Evolutionary conservation across 2,329 filamentous ascomycete species (phyloP), one percentile per base, ranked within the genome.

Genomic region (Alternaria sp.): DNA sequence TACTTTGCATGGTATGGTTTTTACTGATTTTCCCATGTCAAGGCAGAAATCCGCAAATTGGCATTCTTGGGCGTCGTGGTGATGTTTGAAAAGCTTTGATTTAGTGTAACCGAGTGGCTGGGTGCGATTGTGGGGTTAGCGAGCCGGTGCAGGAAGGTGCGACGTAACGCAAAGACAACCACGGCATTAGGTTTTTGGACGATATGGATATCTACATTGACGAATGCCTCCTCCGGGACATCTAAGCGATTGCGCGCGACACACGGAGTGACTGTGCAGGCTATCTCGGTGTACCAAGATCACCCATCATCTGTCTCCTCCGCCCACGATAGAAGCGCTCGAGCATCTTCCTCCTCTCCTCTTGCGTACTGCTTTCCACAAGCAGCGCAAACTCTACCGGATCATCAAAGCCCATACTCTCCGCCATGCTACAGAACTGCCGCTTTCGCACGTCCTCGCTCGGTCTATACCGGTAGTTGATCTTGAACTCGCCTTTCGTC

Each of bases 401-500:
- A 75, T 88, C 90, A 1, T 85, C 83, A 75, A 93, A 97, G 1
- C 92, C 93, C 77, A 93, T 92, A 58, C 88, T 88, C 72, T 85
- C 86, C 1, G 93, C 93, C 92, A 98, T 97, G 25, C 90, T 91
- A 80, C 93, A 97, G 73, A 99, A 97, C 73, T 98, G 94, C 17
- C 95, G 86, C 56, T 86, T 85, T 80, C 89, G 88, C 9, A 97
- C 91, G 9, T 90, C 88, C 56, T 86, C 84, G 0, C 92, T 91
- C 0, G 95, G 95, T 43, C 91, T 88, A 74, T 92, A 97, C 17
- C 82, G 81, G 75, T 88, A 89, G 60, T 76, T 84, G 17, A 87
- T 77, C 23, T 79, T 84, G 54, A 82, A 79, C 21, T 83, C 79
- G 32, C 65, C 67, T 60, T 62, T 66, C 15, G 51, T 65, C 8